phyloP scores from a whole-genome alignment of 2,329 filamentous ascomycete genomes.

The Eurotiales sp. region DNA sequence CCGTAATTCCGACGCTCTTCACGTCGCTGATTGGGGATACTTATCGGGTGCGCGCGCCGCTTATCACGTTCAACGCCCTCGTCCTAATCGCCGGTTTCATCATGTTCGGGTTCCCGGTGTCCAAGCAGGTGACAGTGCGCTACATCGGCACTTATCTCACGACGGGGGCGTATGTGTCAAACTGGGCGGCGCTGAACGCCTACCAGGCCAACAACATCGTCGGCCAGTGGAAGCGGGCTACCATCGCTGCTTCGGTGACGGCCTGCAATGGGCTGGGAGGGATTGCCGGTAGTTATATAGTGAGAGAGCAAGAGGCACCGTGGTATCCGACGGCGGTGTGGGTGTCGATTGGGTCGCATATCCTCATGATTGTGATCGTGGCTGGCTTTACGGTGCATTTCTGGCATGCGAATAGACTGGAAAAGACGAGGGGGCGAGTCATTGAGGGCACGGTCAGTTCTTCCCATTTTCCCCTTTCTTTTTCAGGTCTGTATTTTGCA shows the following conservation, averaged over 20 bases:
- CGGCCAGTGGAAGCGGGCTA: constrained; percentile 63
- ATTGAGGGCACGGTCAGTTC: constrained; percentile 13
- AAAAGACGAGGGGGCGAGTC: not conserved
- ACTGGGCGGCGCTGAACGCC: constrained; percentile 64
- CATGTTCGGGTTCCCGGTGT: constrained; percentile 58
- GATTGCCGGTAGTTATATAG: constrained; percentile 64
- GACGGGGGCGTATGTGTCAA: constrained; percentile 65
- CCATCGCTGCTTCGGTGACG: constrained; percentile 57
- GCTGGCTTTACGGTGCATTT: constrained; percentile 10
- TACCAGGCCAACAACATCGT: constrained; percentile 62
- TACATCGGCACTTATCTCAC: constrained; percentile 64
- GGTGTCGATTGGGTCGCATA: constrained; percentile 56
- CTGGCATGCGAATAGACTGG: constrained; percentile 3
- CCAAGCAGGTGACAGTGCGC: constrained; percentile 55
- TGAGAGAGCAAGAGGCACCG: constrained; percentile 59
- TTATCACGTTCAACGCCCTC: constrained; percentile 63
- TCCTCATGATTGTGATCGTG: constrained; percentile 13
- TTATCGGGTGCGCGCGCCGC: constrained; percentile 57
- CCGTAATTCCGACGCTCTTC: constrained; percentile 60
- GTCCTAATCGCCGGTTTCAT: constrained; percentile 61
- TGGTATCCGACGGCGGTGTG: constrained; percentile 63
- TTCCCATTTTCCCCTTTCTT: no score
- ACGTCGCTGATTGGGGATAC: constrained; percentile 62
- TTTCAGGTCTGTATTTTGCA: not conserved
- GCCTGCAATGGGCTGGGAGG: constrained; percentile 62